These are phyloP conservation scores for Pichia cabralensis DNA, from an alignment of 805 yeast species.

Conservation along the genomic window DNA sequence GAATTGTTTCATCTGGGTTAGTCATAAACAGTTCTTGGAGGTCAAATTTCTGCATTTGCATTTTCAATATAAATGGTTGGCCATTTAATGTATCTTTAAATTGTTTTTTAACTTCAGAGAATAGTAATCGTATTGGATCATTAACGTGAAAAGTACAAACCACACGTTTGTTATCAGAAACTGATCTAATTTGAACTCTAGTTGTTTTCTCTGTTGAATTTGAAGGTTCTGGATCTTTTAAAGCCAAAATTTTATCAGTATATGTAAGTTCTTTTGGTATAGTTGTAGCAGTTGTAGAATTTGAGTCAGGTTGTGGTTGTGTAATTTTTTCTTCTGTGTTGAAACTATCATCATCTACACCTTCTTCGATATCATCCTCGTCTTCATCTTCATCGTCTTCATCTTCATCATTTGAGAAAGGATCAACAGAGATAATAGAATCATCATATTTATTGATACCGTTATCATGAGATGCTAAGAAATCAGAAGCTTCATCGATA, in stretches of 20 bases:
- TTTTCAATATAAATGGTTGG: constrained; percentile 44
- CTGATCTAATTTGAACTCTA: constrained; percentile 79
- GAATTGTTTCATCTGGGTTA: constrained; percentile 52
- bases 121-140: constrained; percentile 53
- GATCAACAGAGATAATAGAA: constrained; percentile 29
- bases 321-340: constrained; percentile 5
- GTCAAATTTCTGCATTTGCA: too few species aligned
- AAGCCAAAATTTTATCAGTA: constrained; percentile 9
- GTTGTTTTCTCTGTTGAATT: constrained; percentile 59
- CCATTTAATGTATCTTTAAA: constrained; percentile 33
- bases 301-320: constrained; percentile 7
- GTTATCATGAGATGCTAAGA: constrained; percentile 58
- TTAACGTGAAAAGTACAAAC: constrained; percentile 55
- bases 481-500: constrained; percentile 59
- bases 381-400: constrained; percentile 24
- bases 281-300: constrained; percentile 5
- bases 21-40: too few species aligned
- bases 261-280: constrained; percentile 11
- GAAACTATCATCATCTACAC: constrained; percentile 3
- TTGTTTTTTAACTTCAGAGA: constrained; percentile 54
- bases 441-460: constrained; percentile 24
- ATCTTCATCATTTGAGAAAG: constrained; percentile 17
- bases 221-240: constrained; percentile 30
- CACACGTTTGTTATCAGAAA: constrained; percentile 66
- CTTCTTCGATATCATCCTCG: constrained; percentile 9